Base-by-base conservation (phyloP, 441 rosid species). In the Adansonia madagascariensis region DNA sequence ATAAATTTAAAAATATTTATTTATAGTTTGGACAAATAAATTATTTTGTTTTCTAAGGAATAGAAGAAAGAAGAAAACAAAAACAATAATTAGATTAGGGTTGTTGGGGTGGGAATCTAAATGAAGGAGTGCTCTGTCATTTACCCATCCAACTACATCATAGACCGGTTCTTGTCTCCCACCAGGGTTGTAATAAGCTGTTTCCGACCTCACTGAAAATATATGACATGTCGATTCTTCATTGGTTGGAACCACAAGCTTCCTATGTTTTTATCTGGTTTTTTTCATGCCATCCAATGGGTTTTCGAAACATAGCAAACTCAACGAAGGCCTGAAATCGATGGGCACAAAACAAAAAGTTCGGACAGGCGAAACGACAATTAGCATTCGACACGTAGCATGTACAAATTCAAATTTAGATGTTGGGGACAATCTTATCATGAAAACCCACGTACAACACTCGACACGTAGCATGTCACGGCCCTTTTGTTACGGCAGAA, bases 391-490 rank as follows among this genome's bases (percentile, higher is more conserved):
- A 35, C 12, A 59, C 27, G 27, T 24, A 61, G 44, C 4, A 0
- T 10, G n/a, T 1, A 9, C 0, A 17, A 0, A 35, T 2, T 2
- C 39, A 2, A 56, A 22, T 3, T 22, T n/a, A 14, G 27, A 4
- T 1, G 44, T 10, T 6, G 2, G 39, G 67, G 3, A 59, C 12
- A 3, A 17, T 67, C 43, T 39, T 44, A 18, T 67, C 27, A 18
- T 67, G 15, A 17, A 24, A 24, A 24, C 27, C 27, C 27, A 24
- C 27, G 22, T 74, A 60, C 77, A 61, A 46, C 57, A 6, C 4
- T 60, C 77, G 70, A 74, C 77, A 61, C 70, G 77, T 74, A 47
- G 70, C 77, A 15, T 62, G 4, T 47, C 27, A 8, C 47, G 43
- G 49, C 12, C 27, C 68, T 1, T 24, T 24, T 24, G 7, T 46